Percentiles rank a stretch among this genome's conserved stretches.
phyloP scores from a whole-genome alignment of 768 basidiomycete genomes.

The Psilocybe sp. region DNA sequence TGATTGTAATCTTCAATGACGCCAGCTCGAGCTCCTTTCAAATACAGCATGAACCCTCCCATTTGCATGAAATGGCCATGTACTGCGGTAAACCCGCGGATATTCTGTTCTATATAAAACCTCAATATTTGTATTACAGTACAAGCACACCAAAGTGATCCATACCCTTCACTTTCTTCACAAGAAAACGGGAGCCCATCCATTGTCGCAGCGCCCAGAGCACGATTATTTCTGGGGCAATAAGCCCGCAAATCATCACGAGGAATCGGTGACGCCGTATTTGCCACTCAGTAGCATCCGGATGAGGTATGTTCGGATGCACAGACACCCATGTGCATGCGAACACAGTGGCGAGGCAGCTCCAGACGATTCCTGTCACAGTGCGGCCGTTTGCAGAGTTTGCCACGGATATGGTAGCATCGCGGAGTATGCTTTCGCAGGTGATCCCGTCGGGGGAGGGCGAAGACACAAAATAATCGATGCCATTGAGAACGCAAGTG shows the following conservation, averaged over 20 bases:
- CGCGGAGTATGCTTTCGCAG: too few relatives aligned
- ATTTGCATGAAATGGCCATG: constrained; percentile 12
- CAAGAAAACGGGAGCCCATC: background rate
- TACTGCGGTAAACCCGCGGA: constrained; percentile 3
- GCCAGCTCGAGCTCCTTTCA: background rate
- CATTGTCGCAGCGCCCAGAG: constrained; percentile 11
- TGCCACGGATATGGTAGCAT: too few relatives aligned
- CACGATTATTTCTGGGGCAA: constrained; percentile 13
- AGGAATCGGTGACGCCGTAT: too few relatives aligned
- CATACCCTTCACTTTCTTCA: background rate
- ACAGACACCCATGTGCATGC: too few relatives aligned
- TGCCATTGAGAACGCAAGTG: too few relatives aligned
- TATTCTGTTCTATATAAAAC: background rate
- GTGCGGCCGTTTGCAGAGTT: too few relatives aligned
- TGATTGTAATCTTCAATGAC: background rate
- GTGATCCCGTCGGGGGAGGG: too few relatives aligned
- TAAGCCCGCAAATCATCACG: background rate
- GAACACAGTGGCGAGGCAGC: too few relatives aligned
- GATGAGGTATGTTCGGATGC: too few relatives aligned
- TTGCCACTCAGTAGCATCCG: too few relatives aligned
- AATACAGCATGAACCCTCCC: constrained; percentile 10
- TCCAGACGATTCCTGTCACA: too few relatives aligned
- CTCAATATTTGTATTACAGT: background rate
- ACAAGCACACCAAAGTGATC: background rate
- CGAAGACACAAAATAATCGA: too few relatives aligned